Percentiles rank a stretch among this genome's conserved stretches.
These are phyloP conservation scores for Coniochaeta prunicola DNA, from an alignment of 2,329 filamentous ascomycete genomes.

Conservation along the genomic window DNA sequence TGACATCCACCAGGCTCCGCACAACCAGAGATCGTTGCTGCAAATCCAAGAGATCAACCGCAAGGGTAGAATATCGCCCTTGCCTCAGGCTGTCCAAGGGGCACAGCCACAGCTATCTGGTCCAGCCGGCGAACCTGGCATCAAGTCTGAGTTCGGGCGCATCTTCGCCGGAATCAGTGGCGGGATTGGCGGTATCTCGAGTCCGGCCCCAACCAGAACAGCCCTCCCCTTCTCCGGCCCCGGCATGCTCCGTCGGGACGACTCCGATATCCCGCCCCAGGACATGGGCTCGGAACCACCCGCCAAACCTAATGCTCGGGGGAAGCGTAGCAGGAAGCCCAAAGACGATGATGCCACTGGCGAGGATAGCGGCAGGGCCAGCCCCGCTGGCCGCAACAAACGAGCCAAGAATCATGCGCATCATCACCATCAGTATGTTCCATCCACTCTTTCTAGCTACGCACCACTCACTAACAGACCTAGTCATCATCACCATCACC, in stretches of 20 bases:
- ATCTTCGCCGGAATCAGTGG: conserved; percentile 89
- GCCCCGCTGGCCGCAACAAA: conserved; percentile 54
- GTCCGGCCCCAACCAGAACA: conserved; percentile 37
- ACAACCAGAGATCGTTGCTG: conserved; percentile 60
- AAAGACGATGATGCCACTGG: conserved; percentile 65
- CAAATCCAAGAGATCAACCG: conserved; percentile 74
- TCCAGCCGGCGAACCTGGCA: conserved; percentile 74
- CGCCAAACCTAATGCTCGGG: conserved; percentile 36
- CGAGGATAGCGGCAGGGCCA: conserved; percentile 58
- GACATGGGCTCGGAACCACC: conserved; percentile 35
- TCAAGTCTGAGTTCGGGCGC: conserved; percentile 90
- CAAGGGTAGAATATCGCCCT: conserved; percentile 75
- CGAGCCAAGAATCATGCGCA: conserved; percentile 60
- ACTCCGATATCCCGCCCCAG: conserved; percentile 34
- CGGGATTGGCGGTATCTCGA: conserved; percentile 44
- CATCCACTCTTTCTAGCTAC: conserved; percentile 11
- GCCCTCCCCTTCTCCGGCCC: conserved; percentile 39
- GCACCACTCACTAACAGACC: conserved; percentile 11
- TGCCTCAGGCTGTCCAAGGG: conserved; percentile 90
- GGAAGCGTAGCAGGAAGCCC: conserved; percentile 63
- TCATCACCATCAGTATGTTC: conserved; percentile 60
- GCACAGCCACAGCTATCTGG: conserved; percentile 75
- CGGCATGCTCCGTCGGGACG: conserved; percentile 43
- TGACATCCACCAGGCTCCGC: conserved; percentile 49
- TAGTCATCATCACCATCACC: conserved; percentile 52